Evolutionary conservation across 192 early-diverging fungal species (phyloP), one percentile per base, ranked within the genome.

Genomic region (Pilaira anomala): DNA sequence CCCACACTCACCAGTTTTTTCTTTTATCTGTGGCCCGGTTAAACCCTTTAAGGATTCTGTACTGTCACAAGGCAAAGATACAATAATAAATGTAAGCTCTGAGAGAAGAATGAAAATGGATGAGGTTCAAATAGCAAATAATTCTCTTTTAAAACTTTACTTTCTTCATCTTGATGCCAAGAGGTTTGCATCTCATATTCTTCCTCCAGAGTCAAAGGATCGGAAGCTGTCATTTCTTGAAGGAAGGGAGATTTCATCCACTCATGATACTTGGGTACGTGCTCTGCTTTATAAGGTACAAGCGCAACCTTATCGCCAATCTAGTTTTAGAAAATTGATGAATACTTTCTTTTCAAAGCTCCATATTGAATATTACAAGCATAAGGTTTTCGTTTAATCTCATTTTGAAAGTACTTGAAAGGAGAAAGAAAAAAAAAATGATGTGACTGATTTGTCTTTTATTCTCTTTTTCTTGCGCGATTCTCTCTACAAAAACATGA

Each of bases 191-290:
- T 98, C 22, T 77, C 91, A 58, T 92, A 96, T 62, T 98, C 96
- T 80, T 97, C 94, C 11, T 94, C 89, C 19, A 98, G 71, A 5
- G 83, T 84, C 48, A 98, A 80, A 11, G 95, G 94, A 71, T 98
- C 95, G 7, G 94, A 97, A 3, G 93, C 96, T 12, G 94, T 98
- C 89, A 93, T 90, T 68, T 94, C 94, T 57, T 92, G 89, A 22
- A 98, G 78, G 74, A 84, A 92, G 3, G 91, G 87, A 8, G 88
- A 88, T 66, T 92, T 85, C 94, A 98, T 96, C 96, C 96, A 98
- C 59, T 88, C 87, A 74, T 98, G 95, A 71, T 98, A 98, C 58
- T 69, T 80, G 11, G 78, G 79, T 1, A 98, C 94, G 83, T 98
- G 96, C 50, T 88, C 86, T 14, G 68, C 69, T 46, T 80, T 78